phyloP scores from a whole-genome alignment of 164 flowering plant genomes.

The Brasenia schreberi region DNA sequence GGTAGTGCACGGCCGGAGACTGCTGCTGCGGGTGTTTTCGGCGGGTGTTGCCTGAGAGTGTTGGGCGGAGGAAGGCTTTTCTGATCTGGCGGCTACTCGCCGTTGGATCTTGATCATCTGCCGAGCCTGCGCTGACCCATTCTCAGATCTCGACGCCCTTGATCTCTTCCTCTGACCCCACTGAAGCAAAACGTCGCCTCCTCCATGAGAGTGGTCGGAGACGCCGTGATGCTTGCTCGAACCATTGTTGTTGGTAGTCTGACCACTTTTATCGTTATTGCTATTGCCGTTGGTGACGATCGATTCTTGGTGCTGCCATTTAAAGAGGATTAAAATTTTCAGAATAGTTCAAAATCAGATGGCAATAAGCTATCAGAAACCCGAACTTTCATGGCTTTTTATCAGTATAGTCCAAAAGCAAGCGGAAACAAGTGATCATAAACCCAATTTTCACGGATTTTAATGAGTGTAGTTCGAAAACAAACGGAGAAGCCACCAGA shows the following conservation, averaged over 20 bases:
- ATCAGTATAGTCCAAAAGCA: no score
- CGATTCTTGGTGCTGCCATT: neutral
- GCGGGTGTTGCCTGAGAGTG: neutral
- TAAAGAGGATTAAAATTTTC: no score
- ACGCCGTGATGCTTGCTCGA: neutral
- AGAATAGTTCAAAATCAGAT: no score
- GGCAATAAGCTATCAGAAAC: no score
- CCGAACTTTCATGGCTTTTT: no score
- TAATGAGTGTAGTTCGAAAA: no score
- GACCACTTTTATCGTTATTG: neutral
- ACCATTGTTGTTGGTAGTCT: neutral
- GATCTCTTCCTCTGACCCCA: slow-evolving; percentile 36
- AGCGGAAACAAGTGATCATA: no score
- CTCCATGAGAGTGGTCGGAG: neutral
- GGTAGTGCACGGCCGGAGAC: slow-evolving; percentile 12
- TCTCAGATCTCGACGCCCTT: slow-evolving; percentile 18
- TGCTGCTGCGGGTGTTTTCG: slow-evolving; percentile 8
- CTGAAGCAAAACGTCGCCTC: slow-evolving; percentile 20
- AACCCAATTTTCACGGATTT: no score
- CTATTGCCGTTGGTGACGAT: neutral
- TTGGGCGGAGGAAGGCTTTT: slow-evolving; percentile 4
- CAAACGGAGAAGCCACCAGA: no score
- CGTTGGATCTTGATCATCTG: slow-evolving; percentile 17
- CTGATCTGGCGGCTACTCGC: slow-evolving; percentile 2
- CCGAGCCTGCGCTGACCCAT: slow-evolving; percentile 9